phyloP scores from a whole-genome alignment of 1,284 basidiomycete species.

The Cryptococcus sp. region DNA sequence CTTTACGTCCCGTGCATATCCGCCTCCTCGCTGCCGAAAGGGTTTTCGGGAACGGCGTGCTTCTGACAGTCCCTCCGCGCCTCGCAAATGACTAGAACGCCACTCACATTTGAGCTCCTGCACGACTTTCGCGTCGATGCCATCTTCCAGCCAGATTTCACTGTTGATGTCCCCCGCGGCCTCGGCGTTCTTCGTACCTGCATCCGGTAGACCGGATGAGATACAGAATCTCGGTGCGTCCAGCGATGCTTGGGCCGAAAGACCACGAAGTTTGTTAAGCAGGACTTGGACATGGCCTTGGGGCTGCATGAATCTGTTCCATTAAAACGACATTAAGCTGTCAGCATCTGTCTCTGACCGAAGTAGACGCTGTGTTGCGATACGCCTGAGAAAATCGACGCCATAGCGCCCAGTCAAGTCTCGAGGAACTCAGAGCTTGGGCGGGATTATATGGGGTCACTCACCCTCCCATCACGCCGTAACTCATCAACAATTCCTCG shows the following conservation, averaged over 20 bases:
- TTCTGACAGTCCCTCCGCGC: too few relatives aligned
- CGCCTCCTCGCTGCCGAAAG: neutral
- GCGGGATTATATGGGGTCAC: constrained; percentile 6
- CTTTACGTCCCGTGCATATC: too few relatives aligned
- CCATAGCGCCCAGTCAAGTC: neutral
- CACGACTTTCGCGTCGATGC: constrained; percentile 66
- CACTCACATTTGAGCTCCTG: constrained; percentile 64
- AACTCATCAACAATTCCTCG: constrained; percentile 81
- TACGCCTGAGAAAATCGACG: too few relatives aligned
- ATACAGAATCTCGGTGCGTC: constrained; percentile 97
- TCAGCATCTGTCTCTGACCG: too few relatives aligned
- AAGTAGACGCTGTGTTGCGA: too few relatives aligned
- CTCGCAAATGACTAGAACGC: neutral
- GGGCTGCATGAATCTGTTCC: constrained; percentile 77
- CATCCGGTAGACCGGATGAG: constrained; percentile 74
- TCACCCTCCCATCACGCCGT: constrained; percentile 80
- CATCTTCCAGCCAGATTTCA: constrained; percentile 85
- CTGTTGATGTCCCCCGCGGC: constrained; percentile 71
- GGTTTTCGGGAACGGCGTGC: neutral
- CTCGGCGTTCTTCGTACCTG: constrained; percentile 55
- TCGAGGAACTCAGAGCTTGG: neutral
- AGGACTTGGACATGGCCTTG: constrained; percentile 87
- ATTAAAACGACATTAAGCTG: too few relatives aligned
- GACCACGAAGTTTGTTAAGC: constrained; percentile 85
- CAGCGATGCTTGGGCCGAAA: constrained; percentile 69